These are phyloP conservation scores for Diaporthe vexans DNA, from an alignment of 2,329 filamentous ascomycete species.

Conservation along the genomic window DNA sequence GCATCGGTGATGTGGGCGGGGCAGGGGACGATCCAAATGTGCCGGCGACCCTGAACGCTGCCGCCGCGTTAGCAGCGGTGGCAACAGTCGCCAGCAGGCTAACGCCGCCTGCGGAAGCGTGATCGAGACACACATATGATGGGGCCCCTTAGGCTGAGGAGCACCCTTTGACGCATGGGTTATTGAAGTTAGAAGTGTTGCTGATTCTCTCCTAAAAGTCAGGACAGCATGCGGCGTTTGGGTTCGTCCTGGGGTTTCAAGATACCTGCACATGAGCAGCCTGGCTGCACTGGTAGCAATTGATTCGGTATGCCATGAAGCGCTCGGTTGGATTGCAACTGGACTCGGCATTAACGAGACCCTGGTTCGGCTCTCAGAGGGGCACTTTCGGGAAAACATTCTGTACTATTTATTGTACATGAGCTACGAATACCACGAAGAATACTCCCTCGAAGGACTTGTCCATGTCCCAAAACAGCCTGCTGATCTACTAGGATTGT, in stretches of 20 bases:
- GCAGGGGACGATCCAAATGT: constrained; percentile 30
- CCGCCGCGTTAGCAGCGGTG: constrained; percentile 16
- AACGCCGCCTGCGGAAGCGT: constrained; percentile 39
- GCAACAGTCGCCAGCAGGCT: constrained; percentile 39
- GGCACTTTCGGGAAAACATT: neutral
- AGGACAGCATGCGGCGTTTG: constrained; percentile 31
- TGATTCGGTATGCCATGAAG: constrained; percentile 9
- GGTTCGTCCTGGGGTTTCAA: constrained; percentile 21
- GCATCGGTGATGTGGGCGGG: constrained; percentile 39
- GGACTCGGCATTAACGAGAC: neutral
- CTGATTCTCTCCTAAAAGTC: constrained; percentile 17
- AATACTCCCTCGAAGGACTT: neutral
- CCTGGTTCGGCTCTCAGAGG: neutral
- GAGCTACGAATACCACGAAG: constrained; percentile 30
- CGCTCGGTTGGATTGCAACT: neutral
- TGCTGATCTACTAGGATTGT: neutral
- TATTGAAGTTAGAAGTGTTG: constrained; percentile 3
- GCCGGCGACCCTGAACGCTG: constrained; percentile 16
- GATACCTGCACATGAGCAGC: constrained; percentile 33
- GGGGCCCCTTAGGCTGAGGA: neutral
- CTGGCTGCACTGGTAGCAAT: constrained; percentile 19
- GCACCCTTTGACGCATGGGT: neutral
- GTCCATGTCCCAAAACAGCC: neutral
- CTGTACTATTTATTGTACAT: constrained; percentile 21
- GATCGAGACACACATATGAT: constrained; percentile 2